Percentiles rank a stretch among this genome's conserved stretches.
Conservation (phyloP, 495 filamentous ascomycete species). For the Talaromyces trachyspermus region DNA sequence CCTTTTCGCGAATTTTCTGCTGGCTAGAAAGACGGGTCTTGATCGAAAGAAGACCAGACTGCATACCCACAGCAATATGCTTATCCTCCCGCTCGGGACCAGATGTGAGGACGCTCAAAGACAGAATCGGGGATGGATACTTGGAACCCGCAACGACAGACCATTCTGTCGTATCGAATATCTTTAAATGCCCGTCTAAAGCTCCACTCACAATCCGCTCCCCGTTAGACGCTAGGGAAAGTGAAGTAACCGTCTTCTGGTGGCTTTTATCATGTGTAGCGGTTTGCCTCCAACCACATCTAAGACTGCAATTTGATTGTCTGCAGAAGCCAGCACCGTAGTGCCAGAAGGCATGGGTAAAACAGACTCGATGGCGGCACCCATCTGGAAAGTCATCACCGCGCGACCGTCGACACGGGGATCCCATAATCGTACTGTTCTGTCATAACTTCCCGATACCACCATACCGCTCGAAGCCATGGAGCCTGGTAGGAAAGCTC, state of each 20-base stretch:
- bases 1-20: constrained; percentile 67
- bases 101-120: constrained; percentile 63
- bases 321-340: constrained; percentile 74
- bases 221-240: constrained; percentile 68
- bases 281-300: constrained; percentile 90
- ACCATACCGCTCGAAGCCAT: constrained; percentile 60
- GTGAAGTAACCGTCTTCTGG: constrained; percentile 91
- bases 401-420: constrained; percentile 59
- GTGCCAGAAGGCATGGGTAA: constrained; percentile 81
- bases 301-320: constrained; percentile 85
- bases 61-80: constrained; percentile 90
- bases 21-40: constrained; percentile 79
- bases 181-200: constrained; percentile 92
- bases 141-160: constrained; percentile 88
- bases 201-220: constrained; percentile 77
- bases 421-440: constrained; percentile 91
- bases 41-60: constrained; percentile 80
- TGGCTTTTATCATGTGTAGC: constrained; percentile 82
- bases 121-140: constrained; percentile 83
- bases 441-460: constrained; percentile 87
- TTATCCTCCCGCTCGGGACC: constrained; percentile 65
- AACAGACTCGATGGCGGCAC: constrained; percentile 75
- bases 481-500: constrained; percentile 75
- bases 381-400: constrained; percentile 89
- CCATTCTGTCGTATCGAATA: constrained; percentile 88